Evolutionary conservation across 2,329 filamentous ascomycete species (phyloP).

Genomic region (Graphilbum fragrans): DNA sequence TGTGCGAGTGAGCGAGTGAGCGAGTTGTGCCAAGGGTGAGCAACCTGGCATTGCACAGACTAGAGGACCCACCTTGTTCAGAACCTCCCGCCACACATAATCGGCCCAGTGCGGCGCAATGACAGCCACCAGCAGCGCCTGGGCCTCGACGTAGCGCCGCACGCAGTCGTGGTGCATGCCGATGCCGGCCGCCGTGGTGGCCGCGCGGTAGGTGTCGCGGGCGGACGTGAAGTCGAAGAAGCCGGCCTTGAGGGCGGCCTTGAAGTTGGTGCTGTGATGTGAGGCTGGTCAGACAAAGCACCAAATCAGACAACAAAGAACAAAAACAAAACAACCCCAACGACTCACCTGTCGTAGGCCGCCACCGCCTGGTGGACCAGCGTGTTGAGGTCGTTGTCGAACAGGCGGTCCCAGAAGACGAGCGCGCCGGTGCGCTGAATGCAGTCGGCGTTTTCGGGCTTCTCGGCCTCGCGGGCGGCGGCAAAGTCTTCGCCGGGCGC

Average conservation of each 20-base stretch:
- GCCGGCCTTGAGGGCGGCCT: conserved; percentile 72
- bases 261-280: conserved; percentile 49
- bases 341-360: background rate
- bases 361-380: conserved; percentile 53
- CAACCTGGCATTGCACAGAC: background rate
- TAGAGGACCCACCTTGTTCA: conserved; percentile 39
- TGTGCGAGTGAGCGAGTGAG: conserved; percentile 1
- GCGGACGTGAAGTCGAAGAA: conserved; percentile 57
- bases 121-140: conserved; percentile 52
- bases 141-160: conserved; percentile 71
- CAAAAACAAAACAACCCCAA: background rate
- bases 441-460: conserved; percentile 32
- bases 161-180: conserved; percentile 80
- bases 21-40: no score
- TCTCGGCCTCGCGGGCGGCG: background rate
- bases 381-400: conserved; percentile 84
- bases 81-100: conserved; percentile 85
- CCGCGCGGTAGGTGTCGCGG: conserved; percentile 83
- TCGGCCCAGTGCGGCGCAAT: conserved; percentile 92
- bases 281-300: background rate
- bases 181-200: conserved; percentile 61
- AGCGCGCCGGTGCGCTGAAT: conserved; percentile 65
- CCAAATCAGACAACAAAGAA: background rate
- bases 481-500: background rate
- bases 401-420: conserved; percentile 72